A percentile compares a stretch with the other conserved stretches of the same genome.
Evolutionary conservation across 2,329 filamentous ascomycete species (phyloP).

Genomic region (Alternaria sp.): DNA sequence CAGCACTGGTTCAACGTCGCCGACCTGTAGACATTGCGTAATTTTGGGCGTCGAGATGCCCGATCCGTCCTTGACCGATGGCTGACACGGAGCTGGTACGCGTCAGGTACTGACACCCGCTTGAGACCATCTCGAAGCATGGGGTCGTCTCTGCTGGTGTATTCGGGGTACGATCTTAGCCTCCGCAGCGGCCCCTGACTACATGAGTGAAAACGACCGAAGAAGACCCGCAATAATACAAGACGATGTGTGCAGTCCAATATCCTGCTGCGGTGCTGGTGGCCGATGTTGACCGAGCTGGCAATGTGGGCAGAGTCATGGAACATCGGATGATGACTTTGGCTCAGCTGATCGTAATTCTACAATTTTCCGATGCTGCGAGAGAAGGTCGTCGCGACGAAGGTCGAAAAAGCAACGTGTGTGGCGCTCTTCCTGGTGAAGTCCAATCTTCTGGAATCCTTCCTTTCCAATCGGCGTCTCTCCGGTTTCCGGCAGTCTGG

Average conservation of each 20-base stretch:
- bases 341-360: not conserved
- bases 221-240: conserved; percentile 9
- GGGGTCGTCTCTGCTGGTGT: not conserved
- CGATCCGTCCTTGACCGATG: not conserved
- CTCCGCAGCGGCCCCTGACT: conserved; percentile 12
- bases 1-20: not conserved
- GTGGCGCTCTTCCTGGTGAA: not conserved
- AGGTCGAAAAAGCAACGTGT: not conserved
- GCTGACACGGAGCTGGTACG: conserved; percentile 1
- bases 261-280: not conserved
- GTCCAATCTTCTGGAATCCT: not conserved
- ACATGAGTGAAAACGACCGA: conserved; percentile 3
- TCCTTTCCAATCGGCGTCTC: conserved; percentile 9
- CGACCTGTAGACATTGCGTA: not conserved
- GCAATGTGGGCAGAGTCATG: not conserved
- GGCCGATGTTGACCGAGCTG: conserved; percentile 11
- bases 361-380: not conserved
- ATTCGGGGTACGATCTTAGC: not conserved
- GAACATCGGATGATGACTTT: not conserved
- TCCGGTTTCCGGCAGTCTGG: conserved; percentile 6
- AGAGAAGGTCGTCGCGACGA: not conserved
- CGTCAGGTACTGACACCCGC: not conserved
- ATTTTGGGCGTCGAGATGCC: not conserved
- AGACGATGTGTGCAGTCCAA: not conserved
- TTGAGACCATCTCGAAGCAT: conserved; percentile 1